Evolutionary conservation across 805 yeast species (phyloP).

Genomic region (Wickerhamomyces chaumierensis): DNA sequence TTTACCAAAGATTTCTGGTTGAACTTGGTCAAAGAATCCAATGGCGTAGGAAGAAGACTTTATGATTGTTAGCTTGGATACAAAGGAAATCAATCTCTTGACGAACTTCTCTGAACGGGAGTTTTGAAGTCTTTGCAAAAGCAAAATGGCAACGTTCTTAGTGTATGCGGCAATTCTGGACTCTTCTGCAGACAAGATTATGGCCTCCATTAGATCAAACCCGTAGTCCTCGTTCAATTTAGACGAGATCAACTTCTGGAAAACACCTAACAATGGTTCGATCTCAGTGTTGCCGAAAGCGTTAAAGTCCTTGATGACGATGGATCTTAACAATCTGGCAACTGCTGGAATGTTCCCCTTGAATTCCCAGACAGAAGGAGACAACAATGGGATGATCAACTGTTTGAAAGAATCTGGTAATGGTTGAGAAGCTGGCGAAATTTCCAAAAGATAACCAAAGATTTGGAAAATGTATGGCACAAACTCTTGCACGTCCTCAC

Average conservation of each 20-base stretch:
- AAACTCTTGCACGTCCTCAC: constrained; percentile 86
- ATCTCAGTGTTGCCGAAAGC: constrained; percentile 28
- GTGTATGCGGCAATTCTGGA: constrained; percentile 38
- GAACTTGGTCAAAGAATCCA: constrained; percentile 62
- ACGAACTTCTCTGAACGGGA: constrained; percentile 76
- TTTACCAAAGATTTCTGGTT: constrained; percentile 44
- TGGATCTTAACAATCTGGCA: constrained; percentile 64
- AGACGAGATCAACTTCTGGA: constrained; percentile 84
- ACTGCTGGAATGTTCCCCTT: constrained; percentile 91
- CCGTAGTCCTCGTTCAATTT: constrained; percentile 73
- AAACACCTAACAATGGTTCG: constrained; percentile 87
- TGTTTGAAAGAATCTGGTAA: constrained; percentile 58
- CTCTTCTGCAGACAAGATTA: constrained; percentile 48
- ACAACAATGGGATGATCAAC: constrained; percentile 67
- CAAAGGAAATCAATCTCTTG: constrained; percentile 55
- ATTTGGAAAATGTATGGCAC: constrained; percentile 88
- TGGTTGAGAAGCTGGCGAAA: constrained; percentile 32
- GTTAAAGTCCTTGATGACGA: constrained; percentile 30
- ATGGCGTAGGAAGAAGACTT: constrained; percentile 41
- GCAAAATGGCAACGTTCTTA: constrained; percentile 62
- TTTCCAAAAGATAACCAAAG: constrained; percentile 67
- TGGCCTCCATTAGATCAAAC: constrained; percentile 69
- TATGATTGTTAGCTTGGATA: constrained; percentile 39
- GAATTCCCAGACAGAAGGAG: constrained; percentile 91
- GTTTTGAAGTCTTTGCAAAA: constrained; percentile 71